A percentile compares a stretch with the other conserved stretches of the same genome.
Evolutionary conservation across 2,329 filamentous ascomycete genomes (phyloP).

Genomic region (Cladorrhinum sp.): DNA sequence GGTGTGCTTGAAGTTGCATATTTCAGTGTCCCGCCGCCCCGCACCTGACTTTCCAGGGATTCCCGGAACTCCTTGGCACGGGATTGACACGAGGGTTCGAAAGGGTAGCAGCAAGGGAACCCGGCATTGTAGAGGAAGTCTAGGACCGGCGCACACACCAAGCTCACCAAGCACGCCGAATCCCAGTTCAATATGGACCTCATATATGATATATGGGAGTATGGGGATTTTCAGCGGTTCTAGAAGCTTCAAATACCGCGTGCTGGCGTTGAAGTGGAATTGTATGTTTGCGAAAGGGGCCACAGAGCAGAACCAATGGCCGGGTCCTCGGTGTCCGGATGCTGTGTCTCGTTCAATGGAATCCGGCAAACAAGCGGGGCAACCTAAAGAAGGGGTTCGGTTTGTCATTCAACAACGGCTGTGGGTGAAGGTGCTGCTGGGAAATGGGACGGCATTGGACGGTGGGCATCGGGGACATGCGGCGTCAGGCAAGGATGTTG

Average conservation of each 20-base stretch:
- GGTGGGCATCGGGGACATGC: background rate
- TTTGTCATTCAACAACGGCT: too few species aligned
- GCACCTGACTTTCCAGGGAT: background rate
- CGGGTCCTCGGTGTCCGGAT: conserved; percentile 7
- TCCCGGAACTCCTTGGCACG: background rate
- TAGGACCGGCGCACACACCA: background rate
- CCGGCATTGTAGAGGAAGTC: background rate
- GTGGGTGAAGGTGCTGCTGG: background rate
- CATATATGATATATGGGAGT: background rate
- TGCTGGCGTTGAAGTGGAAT: background rate
- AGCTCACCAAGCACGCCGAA: background rate
- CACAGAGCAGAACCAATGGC: conserved; percentile 1
- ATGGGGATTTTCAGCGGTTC: background rate
- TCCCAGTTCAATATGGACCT: background rate
- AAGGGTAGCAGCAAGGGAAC: background rate
- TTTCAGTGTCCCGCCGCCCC: background rate
- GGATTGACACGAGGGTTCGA: background rate
- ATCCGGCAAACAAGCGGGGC: too few species aligned
- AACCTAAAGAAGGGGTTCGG: too few species aligned
- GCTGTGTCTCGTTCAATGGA: background rate
- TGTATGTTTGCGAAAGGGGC: background rate
- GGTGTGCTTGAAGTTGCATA: background rate
- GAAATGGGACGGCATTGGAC: background rate
- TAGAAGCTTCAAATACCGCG: background rate
- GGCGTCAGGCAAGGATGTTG: conserved; percentile 1